Base-by-base conservation (phyloP, 2,329 filamentous ascomycete genomes). In the Chlorencoelia australis region DNA sequence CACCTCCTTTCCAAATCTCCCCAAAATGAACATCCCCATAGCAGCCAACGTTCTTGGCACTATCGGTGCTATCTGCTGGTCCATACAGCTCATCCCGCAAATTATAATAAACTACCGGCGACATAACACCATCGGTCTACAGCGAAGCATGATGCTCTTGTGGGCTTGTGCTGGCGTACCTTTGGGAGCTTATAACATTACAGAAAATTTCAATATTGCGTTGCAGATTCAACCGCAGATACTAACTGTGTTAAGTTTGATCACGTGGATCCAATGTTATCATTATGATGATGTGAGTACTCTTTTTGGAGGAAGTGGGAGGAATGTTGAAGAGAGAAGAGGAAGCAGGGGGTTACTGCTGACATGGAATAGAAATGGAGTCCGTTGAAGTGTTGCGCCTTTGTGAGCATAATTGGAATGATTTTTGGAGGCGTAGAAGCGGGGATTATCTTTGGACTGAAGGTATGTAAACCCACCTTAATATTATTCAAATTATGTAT, bases 141-240 rank as follows among this genome's bases (percentile, higher is more conserved):
- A 82, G 33, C 68, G 73, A 0, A 73, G 73, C 0, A 82, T 83
- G 78, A 82, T 83, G 77, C 69, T 83, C 53, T 64, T 82, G 2
- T 83, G 79, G 69, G 74, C 75, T 0, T 72, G 67, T 60, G 79
- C 79, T 2, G 79, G 79, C 0, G 71, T 82, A 0, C 78, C 78
- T 0, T 61, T 83, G 0, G 79, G 79, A 2, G 59, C 47, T 48
- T 67, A 48, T 34, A 59, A 58, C 31, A 52, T 56, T 30, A 32
- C 46, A 4, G 44, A 40, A 6, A 37, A 50, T 19, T 56, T 59
- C 39, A 58, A 57, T 29, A 43, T 56, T 18, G 54, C 56, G 5
- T 34, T 58, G 2, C 41, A 37, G 25, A 49, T 59, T 26, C 55
- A 59, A 37, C 55, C 56, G 10, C 56, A 59, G 29, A 55, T 58